These are phyloP conservation scores for Multifurca ochricompacta DNA, from an alignment of 768 basidiomycete species.

Conservation along the genomic window DNA sequence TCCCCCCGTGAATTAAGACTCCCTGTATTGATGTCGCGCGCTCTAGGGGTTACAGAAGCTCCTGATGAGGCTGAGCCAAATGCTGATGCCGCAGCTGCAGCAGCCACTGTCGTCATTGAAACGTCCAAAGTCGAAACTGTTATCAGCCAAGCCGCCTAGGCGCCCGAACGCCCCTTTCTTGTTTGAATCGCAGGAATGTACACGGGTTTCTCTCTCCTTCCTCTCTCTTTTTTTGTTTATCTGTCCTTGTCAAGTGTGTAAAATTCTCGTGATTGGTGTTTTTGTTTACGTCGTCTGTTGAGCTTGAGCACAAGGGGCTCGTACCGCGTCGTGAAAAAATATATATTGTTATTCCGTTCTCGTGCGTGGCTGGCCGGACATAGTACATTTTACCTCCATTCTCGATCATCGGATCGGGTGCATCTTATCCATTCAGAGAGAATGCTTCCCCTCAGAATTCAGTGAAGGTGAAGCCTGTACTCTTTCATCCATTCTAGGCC, in stretches of 20 bases:
- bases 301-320: neutral
- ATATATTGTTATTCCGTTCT: constrained; percentile 18
- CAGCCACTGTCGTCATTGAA: constrained; percentile 10
- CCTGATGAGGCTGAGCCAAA: constrained; percentile 8
- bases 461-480: constrained; percentile 38
- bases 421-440: constrained; percentile 34
- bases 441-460: constrained; percentile 40
- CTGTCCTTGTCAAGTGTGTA: constrained; percentile 1
- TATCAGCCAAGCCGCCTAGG: constrained; percentile 8
- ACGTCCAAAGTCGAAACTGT: neutral
- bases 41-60: neutral
- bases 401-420: neutral
- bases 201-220: neutral
- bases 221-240: constrained; percentile 8
- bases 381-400: neutral
- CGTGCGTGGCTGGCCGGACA: constrained; percentile 2
- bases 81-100: neutral
- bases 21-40: neutral
- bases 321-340: constrained; percentile 2
- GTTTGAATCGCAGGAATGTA: neutral
- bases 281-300: neutral
- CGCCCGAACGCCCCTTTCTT: constrained; percentile 3
- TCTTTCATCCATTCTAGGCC: constrained; percentile 64
- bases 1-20: neutral
- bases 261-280: constrained; percentile 1